Percentiles rank a stretch among this genome's conserved stretches.
phyloP scores from a whole-genome alignment of 352 stramenopile genomes.

The Aphanomyces cochlioides region DNA sequence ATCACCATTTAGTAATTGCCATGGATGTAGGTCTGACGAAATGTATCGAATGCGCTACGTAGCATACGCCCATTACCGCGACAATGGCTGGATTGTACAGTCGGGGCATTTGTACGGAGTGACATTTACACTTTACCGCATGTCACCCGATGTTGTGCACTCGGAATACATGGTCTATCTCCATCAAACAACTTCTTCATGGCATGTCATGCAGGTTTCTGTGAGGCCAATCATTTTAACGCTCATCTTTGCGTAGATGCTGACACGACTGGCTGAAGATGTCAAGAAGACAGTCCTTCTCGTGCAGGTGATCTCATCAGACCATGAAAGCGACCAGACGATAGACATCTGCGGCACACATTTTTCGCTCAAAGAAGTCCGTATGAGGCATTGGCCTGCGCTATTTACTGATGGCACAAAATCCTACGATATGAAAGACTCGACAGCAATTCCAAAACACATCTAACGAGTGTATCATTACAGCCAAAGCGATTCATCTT shows the following conservation, averaged over 20 bases:
- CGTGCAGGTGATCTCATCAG: slow-evolving; percentile 40
- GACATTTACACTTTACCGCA: slow-evolving; percentile 63
- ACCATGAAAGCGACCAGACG: too few species aligned
- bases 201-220: slow-evolving; percentile 54
- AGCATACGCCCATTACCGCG: slow-evolving; percentile 61
- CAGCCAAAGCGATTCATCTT: slow-evolving; percentile 12
- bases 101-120: slow-evolving; percentile 70
- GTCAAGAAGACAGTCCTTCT: slow-evolving; percentile 77
- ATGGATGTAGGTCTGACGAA: not conserved
- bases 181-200: slow-evolving; percentile 31
- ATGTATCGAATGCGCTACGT: slow-evolving; percentile 45
- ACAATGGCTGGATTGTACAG: slow-evolving; percentile 46
- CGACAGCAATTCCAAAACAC: not conserved
- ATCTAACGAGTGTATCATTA: slow-evolving; percentile 3
- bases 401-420: not conserved
- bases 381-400: not conserved
- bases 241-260: slow-evolving; percentile 15
- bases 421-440: not conserved
- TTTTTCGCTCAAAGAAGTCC: not conserved
- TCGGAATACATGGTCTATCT: slow-evolving; percentile 77
- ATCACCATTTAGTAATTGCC: not conserved
- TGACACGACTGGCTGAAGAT: slow-evolving; percentile 68
- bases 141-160: slow-evolving; percentile 48
- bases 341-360: not conserved
- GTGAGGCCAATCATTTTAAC: not conserved